phyloP scores from a whole-genome alignment of 495 filamentous ascomycete genomes.

The Hypoxylon perforatum region DNA sequence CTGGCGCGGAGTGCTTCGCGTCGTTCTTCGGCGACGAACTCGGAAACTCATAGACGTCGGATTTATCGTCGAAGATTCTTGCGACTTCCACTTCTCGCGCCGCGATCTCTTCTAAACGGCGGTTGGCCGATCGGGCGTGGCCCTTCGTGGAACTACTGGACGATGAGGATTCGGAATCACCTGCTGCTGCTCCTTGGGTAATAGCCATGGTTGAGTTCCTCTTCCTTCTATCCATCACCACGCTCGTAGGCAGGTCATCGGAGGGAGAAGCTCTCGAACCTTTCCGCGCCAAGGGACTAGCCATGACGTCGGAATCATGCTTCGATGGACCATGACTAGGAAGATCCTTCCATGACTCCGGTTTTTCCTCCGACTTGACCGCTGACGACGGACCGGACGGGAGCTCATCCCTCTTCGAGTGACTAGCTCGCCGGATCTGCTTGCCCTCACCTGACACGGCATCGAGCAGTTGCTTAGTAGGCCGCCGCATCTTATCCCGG shows the following conservation, averaged over 20 bases:
- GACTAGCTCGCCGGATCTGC: conserved; percentile 49
- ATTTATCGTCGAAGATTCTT: conserved; percentile 25
- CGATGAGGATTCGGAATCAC: conserved; percentile 16
- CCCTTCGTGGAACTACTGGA: conserved; percentile 10
- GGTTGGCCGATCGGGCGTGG: conserved; percentile 19
- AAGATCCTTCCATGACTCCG: conserved; percentile 32
- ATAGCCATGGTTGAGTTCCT: conserved; percentile 31
- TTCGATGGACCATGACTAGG: conserved; percentile 16
- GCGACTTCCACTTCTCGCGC: conserved; percentile 41
- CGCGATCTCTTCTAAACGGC: conserved; percentile 43
- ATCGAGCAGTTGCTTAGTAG: conserved; percentile 77
- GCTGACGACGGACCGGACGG: conserved; percentile 37
- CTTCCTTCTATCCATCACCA: conserved; percentile 47
- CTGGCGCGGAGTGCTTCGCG: conserved; percentile 17
- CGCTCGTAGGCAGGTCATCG: conserved; percentile 43
- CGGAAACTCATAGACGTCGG: conserved; percentile 51
- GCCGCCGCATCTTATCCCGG: conserved; percentile 86
- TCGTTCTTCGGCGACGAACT: conserved; percentile 41
- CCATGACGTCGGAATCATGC: conserved; percentile 31
- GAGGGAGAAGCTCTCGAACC: conserved; percentile 18
- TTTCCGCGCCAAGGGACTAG: conserved; percentile 43
- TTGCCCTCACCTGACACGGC: conserved; percentile 71
- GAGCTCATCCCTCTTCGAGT: conserved; percentile 45
- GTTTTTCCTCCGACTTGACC: conserved; percentile 38
- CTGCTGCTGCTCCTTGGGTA: conserved; percentile 5